These are phyloP conservation scores for Iris pallida DNA, from an alignment of 116 monocot genomes.

Conservation along the genomic window DNA sequence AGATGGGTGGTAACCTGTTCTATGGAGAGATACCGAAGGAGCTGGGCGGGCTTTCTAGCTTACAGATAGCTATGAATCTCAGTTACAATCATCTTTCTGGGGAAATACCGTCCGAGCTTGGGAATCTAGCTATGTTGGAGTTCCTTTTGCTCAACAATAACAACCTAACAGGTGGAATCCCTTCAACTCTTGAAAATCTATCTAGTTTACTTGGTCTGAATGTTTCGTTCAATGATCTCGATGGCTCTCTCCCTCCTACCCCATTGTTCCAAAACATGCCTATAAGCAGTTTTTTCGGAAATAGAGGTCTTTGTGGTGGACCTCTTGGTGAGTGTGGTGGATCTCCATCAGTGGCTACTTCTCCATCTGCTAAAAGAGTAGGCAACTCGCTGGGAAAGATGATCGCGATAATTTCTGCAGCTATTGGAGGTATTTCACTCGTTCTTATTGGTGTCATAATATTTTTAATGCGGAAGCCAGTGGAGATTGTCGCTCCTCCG, in stretches of 20 bases:
- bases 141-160: conserved; percentile 75
- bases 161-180: conserved; percentile 67
- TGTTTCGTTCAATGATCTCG: conserved; percentile 77
- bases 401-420: conserved; percentile 59
- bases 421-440: conserved; percentile 62
- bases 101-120: conserved; percentile 62
- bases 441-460: conserved; percentile 61
- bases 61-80: conserved; percentile 83
- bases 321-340: conserved; percentile 42
- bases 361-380: conserved; percentile 7
- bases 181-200: conserved; percentile 52
- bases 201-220: conserved; percentile 69
- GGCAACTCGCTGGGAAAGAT: conserved; percentile 33
- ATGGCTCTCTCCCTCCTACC: conserved; percentile 60
- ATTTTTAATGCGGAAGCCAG: conserved; percentile 54
- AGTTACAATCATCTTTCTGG: conserved; percentile 77
- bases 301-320: conserved; percentile 70
- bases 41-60: conserved; percentile 59
- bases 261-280: conserved; percentile 53
- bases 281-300: conserved; percentile 60
- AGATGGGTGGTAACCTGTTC: conserved; percentile 78
- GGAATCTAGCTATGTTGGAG: conserved; percentile 63
- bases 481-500: conserved; percentile 43
- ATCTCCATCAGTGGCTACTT: conserved; percentile 15
- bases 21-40: conserved; percentile 63